These are phyloP conservation scores for Clarireedia hainanense DNA, from an alignment of 2,329 filamentous ascomycete species.

Conservation along the genomic window DNA sequence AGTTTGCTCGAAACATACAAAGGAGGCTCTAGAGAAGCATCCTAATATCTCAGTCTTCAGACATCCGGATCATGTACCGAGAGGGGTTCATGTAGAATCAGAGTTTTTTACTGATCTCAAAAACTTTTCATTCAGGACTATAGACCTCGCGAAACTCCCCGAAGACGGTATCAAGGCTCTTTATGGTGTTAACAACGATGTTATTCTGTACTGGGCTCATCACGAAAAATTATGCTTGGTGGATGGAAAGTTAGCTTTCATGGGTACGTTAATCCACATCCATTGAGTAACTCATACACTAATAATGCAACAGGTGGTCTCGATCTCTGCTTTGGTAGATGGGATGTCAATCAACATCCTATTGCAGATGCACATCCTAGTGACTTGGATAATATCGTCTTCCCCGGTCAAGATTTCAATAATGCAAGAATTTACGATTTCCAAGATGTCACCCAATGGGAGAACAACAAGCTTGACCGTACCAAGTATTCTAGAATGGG, in stretches of 20 bases:
- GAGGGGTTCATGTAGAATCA: conserved; percentile 57
- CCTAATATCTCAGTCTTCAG: conserved; percentile 83
- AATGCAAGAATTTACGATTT: conserved; percentile 82
- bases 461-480: conserved; percentile 80
- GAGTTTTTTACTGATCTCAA: conserved; percentile 58
- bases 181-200: conserved; percentile 74
- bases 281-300: background rate
- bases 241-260: conserved; percentile 74
- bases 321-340: conserved; percentile 81
- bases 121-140: conserved; percentile 40
- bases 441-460: conserved; percentile 64
- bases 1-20: conserved; percentile 68
- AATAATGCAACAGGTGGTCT: conserved; percentile 46
- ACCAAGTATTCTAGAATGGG: conserved; percentile 79
- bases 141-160: conserved; percentile 57
- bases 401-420: conserved; percentile 89
- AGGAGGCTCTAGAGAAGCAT: conserved; percentile 71
- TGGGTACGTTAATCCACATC: conserved; percentile 41
- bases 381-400: conserved; percentile 67
- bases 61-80: conserved; percentile 81
- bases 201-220: conserved; percentile 86
- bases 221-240: conserved; percentile 86
- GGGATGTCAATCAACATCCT: conserved; percentile 80
- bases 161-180: conserved; percentile 67
- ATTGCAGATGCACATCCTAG: conserved; percentile 70